phyloP scores from a whole-genome alignment of 2,329 filamentous ascomycete genomes.

The Cyanodermella asteris region DNA sequence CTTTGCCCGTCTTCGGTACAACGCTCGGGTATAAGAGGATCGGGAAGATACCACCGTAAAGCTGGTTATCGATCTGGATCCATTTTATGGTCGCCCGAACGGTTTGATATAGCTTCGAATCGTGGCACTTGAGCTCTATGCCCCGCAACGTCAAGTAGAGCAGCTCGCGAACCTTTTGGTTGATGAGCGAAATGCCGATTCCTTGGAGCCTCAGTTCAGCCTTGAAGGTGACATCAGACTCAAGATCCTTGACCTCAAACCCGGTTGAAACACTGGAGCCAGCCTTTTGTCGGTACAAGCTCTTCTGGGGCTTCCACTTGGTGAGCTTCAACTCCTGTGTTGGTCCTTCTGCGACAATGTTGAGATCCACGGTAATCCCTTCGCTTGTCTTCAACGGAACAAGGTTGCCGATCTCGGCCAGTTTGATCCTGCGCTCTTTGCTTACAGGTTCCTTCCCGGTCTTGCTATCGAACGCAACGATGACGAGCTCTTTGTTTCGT shows the following conservation, averaged over 20 bases:
- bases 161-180: slow-evolving; percentile 73
- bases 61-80: slow-evolving; percentile 97
- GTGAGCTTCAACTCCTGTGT: slow-evolving; percentile 87
- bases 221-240: slow-evolving; percentile 71
- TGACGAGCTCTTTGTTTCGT: slow-evolving; percentile 83
- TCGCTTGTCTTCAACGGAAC: slow-evolving; percentile 66
- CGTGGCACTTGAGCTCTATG: slow-evolving; percentile 73
- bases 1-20: slow-evolving; percentile 86
- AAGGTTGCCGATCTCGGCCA: slow-evolving; percentile 89
- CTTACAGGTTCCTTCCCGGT: too few relatives aligned
- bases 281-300: slow-evolving; percentile 55
- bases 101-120: slow-evolving; percentile 86
- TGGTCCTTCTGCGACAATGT: slow-evolving; percentile 83
- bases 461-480: slow-evolving; percentile 53
- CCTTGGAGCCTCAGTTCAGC: slow-evolving; percentile 76
- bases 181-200: slow-evolving; percentile 82
- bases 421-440: slow-evolving; percentile 74
- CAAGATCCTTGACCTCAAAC: slow-evolving; percentile 86
- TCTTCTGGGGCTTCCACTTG: slow-evolving; percentile 83
- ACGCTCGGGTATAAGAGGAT: slow-evolving; percentile 95
- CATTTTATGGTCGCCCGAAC: slow-evolving; percentile 82
- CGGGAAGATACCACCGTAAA: slow-evolving; percentile 95
- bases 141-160: slow-evolving; percentile 87
- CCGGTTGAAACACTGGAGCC: slow-evolving; percentile 36
- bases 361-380: slow-evolving; percentile 85